Evolutionary conservation across 139 green algal species (phyloP), one percentile per base, ranked within the genome.

Genomic region (Dunaliella primolecta): DNA sequence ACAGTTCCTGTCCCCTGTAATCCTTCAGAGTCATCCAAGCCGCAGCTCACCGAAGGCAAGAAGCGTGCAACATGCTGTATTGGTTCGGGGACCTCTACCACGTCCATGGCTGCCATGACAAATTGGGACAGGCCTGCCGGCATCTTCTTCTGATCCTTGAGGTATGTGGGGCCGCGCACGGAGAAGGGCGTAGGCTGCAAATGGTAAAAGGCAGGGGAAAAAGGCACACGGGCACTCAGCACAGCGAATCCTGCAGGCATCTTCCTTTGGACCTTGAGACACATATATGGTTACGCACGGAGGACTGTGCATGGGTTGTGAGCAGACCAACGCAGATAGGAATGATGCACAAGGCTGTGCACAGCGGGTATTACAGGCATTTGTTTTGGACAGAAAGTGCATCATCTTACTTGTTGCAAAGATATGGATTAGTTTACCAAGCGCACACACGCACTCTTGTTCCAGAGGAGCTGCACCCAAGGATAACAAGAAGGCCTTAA

Each of bases 121-220:
- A 93, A 93, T 80, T 89, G 78, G 2, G 33, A 74, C 81, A 82
- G 24, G 38, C 88, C 89, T n/a, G 89, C 88, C 3, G 87, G 87
- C 37, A 92, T 86, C 86, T 94, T 94, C 84, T 84, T 86, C 33
- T 82, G 75, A 78, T 94, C 91, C 57, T 89, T 90, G 1, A 94
- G 85, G 83, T 94, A 94, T 1, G 81, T 89, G 20, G 87, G 75
- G n/a, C 89, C 89, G 30, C 91, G 89, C 64, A 94, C 83, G 38
- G 86, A 36, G 55, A 83, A 85, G 24, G 74, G 88, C 24, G 81
- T 80, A 38, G 82, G 56, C 55, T 86, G 56, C 27, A 35, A 34
- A 55, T n/a, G 1, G 46, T 25, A 15, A 36, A n/a, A 30, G 30
- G 20, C 1, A 27, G 31, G 81, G 32, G 32, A 30, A 36, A 3